Base-by-base conservation (phyloP, 2,329 filamentous ascomycete genomes). In the Talaromyces verruculosus region DNA sequence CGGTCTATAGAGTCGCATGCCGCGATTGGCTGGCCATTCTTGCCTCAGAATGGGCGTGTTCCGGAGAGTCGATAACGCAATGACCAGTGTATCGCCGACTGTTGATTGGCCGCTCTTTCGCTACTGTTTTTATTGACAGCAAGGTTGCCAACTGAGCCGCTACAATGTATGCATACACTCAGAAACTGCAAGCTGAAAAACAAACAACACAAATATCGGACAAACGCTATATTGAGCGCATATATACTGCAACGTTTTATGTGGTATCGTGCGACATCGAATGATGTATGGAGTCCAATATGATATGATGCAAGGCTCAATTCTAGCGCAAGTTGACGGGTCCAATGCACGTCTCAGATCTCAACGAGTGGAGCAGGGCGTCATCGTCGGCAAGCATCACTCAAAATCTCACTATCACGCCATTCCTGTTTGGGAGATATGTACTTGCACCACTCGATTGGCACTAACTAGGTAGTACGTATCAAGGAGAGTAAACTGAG, bases 321-420 rank as follows among this genome's bases (percentile, higher is more conserved):
- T 61, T 61, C 37, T 61, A 61, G 58, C 28, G 30, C 45, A 10
- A 60, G 22, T 33, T 55, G 51, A 47, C 43, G 43, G 43, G 58
- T 61, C 43, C 47, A 28, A 41, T 41, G 47, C 47, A 41, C 61
- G 61, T 63, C 61, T 63, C 61, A 53, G 61, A 63, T 63, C 61
- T 51, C 35, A 43, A 11, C 45, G 8, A 5, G 61, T 63, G 61
- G 61, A 63, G 61, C 35, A 7, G 19, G 33, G 47, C 47, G 61
- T 63, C 61, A 63, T 55, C 61, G 43, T 51, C 43, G 30, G 53
- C 53, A 37, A 57, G 33, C 33, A 39, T 39, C 33, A 25, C n/a
- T 39, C 53, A 13, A 49, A 25, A 7, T 17, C 17, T 19, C 17
- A 19, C 30, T 30, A 35, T 22, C 49, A 37, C n/a, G 53, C 33